phyloP scores from a whole-genome alignment of 1,284 basidiomycete genomes.

The Trametes pubescens region DNA sequence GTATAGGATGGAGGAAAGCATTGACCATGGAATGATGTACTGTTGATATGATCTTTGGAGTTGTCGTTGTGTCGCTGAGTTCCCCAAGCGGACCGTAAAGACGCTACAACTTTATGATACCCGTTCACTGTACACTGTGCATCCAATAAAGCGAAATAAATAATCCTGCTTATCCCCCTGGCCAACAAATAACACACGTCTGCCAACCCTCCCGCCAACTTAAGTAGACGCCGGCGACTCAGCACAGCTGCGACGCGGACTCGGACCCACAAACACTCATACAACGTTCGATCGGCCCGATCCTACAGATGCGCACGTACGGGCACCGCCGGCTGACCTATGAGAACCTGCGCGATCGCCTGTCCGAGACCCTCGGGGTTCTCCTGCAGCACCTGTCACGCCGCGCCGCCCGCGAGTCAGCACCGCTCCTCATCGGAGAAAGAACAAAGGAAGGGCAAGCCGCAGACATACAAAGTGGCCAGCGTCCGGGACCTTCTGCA shows the following conservation, averaged over 20 bases:
- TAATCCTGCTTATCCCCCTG: too few relatives aligned
- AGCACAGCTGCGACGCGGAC: not conserved
- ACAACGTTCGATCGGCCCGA: not conserved
- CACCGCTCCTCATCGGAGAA: not conserved
- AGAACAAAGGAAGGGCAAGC: not conserved
- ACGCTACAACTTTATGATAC: too few relatives aligned
- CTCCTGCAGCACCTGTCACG: slow-evolving; percentile 19
- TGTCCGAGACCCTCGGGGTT: slow-evolving; percentile 17
- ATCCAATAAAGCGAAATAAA: too few relatives aligned
- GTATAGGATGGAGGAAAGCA: too few relatives aligned
- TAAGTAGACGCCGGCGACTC: not conserved
- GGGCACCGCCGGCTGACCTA: not conserved
- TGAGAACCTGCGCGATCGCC: slow-evolving; percentile 14
- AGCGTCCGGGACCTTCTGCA: slow-evolving; percentile 22
- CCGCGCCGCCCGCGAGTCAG: not conserved
- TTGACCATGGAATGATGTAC: too few relatives aligned
- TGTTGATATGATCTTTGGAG: too few relatives aligned
- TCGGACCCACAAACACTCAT: not conserved
- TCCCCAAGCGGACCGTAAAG: too few relatives aligned
- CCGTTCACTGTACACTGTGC: too few relatives aligned
- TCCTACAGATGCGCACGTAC: slow-evolving; percentile 2
- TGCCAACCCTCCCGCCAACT: too few relatives aligned
- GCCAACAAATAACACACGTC: too few relatives aligned
- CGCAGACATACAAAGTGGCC: slow-evolving; percentile 26
- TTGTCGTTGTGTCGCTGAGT: too few relatives aligned